Evolutionary conservation across 164 flowering plant genomes (phyloP).

Genomic region (Taxillus chinensis): DNA sequence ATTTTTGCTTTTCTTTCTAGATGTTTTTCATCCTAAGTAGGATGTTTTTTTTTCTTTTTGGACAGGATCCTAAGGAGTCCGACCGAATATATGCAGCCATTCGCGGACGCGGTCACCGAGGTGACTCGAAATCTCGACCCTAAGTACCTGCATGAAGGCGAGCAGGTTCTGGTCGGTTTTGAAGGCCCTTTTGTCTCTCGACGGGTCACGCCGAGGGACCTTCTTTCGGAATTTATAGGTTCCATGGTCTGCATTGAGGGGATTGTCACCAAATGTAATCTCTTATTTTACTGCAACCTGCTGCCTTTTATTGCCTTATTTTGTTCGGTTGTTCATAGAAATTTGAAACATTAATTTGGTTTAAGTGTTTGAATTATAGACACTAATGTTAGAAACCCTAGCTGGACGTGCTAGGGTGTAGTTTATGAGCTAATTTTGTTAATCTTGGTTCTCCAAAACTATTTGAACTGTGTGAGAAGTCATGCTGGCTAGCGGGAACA

Average conservation of each 20-base stretch:
- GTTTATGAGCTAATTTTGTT: too few species aligned
- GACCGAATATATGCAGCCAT: conserved; percentile 71
- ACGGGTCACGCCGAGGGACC: conserved; percentile 86
- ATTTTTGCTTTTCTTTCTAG: neutral
- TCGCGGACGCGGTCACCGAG: conserved; percentile 82
- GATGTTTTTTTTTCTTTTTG: neutral
- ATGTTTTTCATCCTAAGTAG: neutral
- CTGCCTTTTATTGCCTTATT: neutral
- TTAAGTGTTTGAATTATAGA: too few species aligned
- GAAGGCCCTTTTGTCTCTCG: conserved; percentile 92
- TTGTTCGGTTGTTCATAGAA: too few species aligned
- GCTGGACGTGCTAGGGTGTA: too few species aligned
- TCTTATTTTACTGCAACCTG: neutral
- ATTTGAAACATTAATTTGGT: too few species aligned
- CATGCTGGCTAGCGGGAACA: too few species aligned
- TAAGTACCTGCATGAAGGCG: conserved; percentile 84
- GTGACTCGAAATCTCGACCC: conserved; percentile 51
- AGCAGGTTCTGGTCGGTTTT: conserved; percentile 75
- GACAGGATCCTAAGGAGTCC: conserved; percentile 69
- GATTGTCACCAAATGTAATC: conserved; percentile 83
- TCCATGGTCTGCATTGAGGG: conserved; percentile 97
- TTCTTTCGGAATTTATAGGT: conserved; percentile 81
- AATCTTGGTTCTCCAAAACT: too few species aligned
- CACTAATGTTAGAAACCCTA: too few species aligned
- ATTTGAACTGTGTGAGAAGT: too few species aligned